These are phyloP conservation scores for Amorphotheca resinae DNA, from an alignment of 495 filamentous ascomycete genomes.

Conservation along the genomic window DNA sequence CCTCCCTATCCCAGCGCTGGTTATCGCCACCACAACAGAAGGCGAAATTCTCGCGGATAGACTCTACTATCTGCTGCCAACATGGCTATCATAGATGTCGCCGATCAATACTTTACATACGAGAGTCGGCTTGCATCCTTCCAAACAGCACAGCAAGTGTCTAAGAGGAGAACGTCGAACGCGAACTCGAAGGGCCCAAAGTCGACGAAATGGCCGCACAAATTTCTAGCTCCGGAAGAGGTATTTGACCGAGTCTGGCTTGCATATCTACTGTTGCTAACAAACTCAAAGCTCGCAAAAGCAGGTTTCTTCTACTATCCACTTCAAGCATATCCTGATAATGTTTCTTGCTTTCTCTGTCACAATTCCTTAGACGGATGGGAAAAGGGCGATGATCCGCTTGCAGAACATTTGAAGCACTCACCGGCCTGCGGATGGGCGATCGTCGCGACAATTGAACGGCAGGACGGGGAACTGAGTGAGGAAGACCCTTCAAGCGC, in stretches of 20 bases:
- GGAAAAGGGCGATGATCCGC: slow-evolving; percentile 71
- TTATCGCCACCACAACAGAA: too few relatives aligned
- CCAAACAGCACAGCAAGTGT: slow-evolving; percentile 40
- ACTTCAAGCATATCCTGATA: slow-evolving; percentile 60
- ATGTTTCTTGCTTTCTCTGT: slow-evolving; percentile 82
- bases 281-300: slow-evolving; percentile 44
- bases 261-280: slow-evolving; percentile 4
- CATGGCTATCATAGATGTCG: slow-evolving; percentile 22
- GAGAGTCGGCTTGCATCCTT: slow-evolving; percentile 69
- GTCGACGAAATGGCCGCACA: slow-evolving; percentile 64
- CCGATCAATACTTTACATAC: slow-evolving; percentile 41
- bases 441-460: slow-evolving; percentile 58
- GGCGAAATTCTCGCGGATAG: too few relatives aligned
- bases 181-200: slow-evolving; percentile 43
- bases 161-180: slow-evolving; percentile 56
- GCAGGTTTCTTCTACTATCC: slow-evolving; percentile 89
- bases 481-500: slow-evolving; percentile 61
- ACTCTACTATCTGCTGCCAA: background rate
- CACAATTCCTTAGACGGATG: slow-evolving; percentile 70
- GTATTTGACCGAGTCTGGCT: slow-evolving; percentile 30
- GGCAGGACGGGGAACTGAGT: slow-evolving; percentile 46
- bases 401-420: slow-evolving; percentile 75
- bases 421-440: slow-evolving; percentile 80
- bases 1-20: too few relatives aligned
- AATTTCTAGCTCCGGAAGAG: slow-evolving; percentile 47